Conservation (phyloP, 495 filamentous ascomycete species). For the Podospora pseudopauciseta region DNA sequence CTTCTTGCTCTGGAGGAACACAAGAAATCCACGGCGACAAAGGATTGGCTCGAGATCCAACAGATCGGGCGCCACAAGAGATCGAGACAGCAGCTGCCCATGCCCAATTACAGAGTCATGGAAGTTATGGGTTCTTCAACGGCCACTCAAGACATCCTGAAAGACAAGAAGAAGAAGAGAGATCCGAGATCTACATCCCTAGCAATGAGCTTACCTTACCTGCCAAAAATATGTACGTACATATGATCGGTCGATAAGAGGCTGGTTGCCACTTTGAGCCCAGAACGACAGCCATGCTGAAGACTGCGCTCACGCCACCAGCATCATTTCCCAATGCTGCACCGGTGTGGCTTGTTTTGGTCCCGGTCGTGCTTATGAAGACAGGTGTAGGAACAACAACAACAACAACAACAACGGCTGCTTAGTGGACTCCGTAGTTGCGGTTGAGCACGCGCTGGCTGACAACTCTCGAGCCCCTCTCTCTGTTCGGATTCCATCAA, state of each 20-base stretch:
- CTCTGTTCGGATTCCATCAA: background rate
- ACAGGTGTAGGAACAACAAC: no score
- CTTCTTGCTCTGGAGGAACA: conserved; percentile 5
- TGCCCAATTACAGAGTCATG: no score
- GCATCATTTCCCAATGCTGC: conserved; percentile 11
- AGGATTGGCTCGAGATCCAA: conserved; percentile 8
- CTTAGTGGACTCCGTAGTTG: background rate
- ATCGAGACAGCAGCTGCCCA: background rate
- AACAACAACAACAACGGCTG: background rate
- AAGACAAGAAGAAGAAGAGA: background rate
- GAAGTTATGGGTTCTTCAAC: background rate
- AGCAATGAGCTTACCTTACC: conserved; percentile 7
- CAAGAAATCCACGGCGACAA: conserved; percentile 1
- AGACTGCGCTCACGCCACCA: conserved; percentile 8
- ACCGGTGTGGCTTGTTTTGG: background rate
- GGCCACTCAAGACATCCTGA: background rate
- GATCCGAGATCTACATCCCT: background rate
- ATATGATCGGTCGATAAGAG: background rate
- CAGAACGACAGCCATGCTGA: conserved; percentile 9
- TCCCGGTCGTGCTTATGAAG: no score
- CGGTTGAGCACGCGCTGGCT: background rate
- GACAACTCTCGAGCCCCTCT: no score
- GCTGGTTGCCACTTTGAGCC: conserved; percentile 10
- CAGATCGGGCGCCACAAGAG: conserved; percentile 12
- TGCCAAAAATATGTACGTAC: conserved; percentile 7